phyloP scores from a whole-genome alignment of 2,329 filamentous ascomycete species.

The Cladophialophora chaetospira region DNA sequence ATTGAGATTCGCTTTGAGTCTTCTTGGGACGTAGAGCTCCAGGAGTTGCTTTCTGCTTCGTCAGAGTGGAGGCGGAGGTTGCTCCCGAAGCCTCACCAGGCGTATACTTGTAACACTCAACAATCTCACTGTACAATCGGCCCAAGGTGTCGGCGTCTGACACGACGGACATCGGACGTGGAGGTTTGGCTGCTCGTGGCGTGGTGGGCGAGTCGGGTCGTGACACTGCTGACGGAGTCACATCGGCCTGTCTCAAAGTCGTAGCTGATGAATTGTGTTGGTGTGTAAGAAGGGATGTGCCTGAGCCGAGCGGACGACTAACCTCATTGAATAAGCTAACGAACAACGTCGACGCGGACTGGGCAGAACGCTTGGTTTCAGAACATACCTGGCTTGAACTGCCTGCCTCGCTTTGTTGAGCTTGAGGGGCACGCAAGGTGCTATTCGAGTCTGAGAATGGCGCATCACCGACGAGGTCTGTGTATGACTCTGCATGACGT shows the following conservation, averaged over 20 bases:
- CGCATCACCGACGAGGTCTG: conserved; percentile 6
- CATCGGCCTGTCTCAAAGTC: neutral
- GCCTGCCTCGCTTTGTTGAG: neutral
- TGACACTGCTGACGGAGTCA: neutral
- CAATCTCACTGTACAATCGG: neutral
- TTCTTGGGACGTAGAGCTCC: neutral
- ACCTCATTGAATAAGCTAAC: conserved; percentile 2
- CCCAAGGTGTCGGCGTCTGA: neutral
- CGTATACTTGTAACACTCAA: neutral
- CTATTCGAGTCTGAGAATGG: conserved; percentile 1
- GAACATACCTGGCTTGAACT: neutral
- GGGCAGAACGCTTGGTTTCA: neutral
- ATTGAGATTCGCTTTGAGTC: neutral
- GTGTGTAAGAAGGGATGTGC: neutral
- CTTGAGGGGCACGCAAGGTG: neutral
- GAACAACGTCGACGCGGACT: conserved; percentile 1
- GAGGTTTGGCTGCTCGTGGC: neutral
- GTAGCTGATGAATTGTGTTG: neutral
- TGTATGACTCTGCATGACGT: conserved; percentile 19
- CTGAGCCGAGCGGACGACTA: neutral
- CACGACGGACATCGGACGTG: no score
- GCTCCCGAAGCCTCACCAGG: neutral
- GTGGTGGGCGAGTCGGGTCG: neutral
- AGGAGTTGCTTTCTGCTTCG: neutral
- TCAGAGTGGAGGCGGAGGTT: neutral